Evolutionary conservation across 305 asterid species (phyloP), one percentile per base, ranked within the genome.

Genomic region (Rubia peregrina): DNA sequence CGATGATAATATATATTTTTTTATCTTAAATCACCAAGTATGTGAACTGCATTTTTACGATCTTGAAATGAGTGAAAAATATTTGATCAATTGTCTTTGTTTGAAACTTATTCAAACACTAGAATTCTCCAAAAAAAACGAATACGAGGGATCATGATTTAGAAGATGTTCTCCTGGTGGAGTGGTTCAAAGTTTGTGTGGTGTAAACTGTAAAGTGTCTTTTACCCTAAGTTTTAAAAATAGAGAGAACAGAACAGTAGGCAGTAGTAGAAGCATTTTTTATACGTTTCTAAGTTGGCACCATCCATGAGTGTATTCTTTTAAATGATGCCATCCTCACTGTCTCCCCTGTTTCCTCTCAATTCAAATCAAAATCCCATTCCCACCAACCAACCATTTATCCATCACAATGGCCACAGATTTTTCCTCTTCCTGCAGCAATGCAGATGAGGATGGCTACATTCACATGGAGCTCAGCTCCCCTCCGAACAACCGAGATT

Each of bases 381-480:
- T 77, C 81, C 89, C 84, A 80, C 80, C 67, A 82, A 14, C 55
- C 2, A 7, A 48, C 6, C 59, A 51, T 17, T 57, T 22, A 21
- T 19, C 62, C 19, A 57, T 22, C 62, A 6, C 14, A 71, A 85
- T 86, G 88, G 83, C 81, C 53, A 66, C 67, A 71, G 73, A 72
- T 68, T 65, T 53, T 33, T 3, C 79, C 22, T 19, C 61, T 21
- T 17, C 26, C 60, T 55, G 36, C 62, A 19, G 61, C 48, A 68
- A 56, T 17, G 71, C 70, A 49, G 85, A 74, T 17, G 87, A 84
- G 76, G 87, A 84, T 76, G 96, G 85, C 0, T 87, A 82, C 85
- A 90, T 92, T 70, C 89, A 87, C 69, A 88, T 92, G 89, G 97
- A 90, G 61, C 40, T 86, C n/a, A 83, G 74, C 51, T 81, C 87